Evolutionary conservation across 2,329 filamentous ascomycete genomes (phyloP).

Genomic region (Onygena corvina): DNA sequence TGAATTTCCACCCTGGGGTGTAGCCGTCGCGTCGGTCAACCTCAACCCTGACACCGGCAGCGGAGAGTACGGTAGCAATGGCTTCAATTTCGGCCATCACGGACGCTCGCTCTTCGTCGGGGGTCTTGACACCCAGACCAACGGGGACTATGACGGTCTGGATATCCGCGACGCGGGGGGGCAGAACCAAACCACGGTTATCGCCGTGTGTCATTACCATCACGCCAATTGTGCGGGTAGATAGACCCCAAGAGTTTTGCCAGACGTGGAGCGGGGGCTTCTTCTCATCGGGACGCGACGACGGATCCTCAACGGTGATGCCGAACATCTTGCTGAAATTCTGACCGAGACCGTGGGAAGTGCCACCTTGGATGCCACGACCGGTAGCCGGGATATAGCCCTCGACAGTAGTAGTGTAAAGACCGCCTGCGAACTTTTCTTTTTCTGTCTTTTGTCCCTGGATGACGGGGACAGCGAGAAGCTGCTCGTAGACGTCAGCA

Average conservation of each 20-base stretch:
- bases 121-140: conserved; percentile 79
- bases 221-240: conserved; percentile 91
- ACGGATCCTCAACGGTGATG: conserved; percentile 90
- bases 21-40: conserved; percentile 81
- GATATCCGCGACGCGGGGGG: conserved; percentile 74
- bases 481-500: conserved; percentile 79
- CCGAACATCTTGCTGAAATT: conserved; percentile 99
- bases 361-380: conserved; percentile 90
- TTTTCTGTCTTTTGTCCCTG: conserved; percentile 92
- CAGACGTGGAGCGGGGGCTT: conserved; percentile 75
- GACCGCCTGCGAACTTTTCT: conserved; percentile 92
- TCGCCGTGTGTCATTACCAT: conserved; percentile 99
- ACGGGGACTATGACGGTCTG: conserved; percentile 85
- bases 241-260: conserved; percentile 99
- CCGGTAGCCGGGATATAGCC: conserved; percentile 94
- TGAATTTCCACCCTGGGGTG: conserved; percentile 94
- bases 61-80: conserved; percentile 56
- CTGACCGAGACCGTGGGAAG: conserved; percentile 87
- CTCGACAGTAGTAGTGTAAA: conserved; percentile 94
- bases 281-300: conserved; percentile 57
- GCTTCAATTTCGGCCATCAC: conserved; percentile 65
- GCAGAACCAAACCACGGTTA: conserved; percentile 86
- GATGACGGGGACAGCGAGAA: conserved; percentile 88
- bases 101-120: conserved; percentile 62
- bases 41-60: conserved; percentile 63